Evolutionary conservation across 768 basidiomycete genomes (phyloP).

Genomic region (Russula abietina): DNA sequence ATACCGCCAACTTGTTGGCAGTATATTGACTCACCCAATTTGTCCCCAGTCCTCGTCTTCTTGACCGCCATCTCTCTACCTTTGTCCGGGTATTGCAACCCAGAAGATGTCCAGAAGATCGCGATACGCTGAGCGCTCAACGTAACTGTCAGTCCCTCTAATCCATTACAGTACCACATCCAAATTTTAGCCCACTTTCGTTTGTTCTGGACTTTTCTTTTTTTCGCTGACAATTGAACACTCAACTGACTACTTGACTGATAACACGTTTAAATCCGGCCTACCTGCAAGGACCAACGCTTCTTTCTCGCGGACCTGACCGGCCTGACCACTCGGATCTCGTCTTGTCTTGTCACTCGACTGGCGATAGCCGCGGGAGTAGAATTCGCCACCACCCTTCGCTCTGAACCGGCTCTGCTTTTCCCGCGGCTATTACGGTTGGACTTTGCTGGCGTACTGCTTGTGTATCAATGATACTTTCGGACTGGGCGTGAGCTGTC

Average conservation of each 20-base stretch:
- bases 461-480: constrained; percentile 26
- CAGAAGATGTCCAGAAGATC: too few species aligned
- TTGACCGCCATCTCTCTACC: not conserved
- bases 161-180: too few species aligned
- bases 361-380: not conserved
- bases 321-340: too few species aligned
- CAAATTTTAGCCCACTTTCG: too few species aligned
- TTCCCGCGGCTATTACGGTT: constrained; percentile 45
- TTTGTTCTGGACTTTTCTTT: too few species aligned
- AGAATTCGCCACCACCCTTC: not conserved
- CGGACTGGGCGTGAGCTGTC: not conserved
- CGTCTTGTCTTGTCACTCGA: constrained; percentile 25
- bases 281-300: constrained; percentile 27
- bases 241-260: too few species aligned
- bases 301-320: constrained; percentile 26
- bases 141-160: too few species aligned
- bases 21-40: too few species aligned
- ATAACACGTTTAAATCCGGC: too few species aligned
- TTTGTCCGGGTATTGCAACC: constrained; percentile 63
- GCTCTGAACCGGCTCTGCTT: constrained; percentile 39
- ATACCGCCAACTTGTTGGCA: not conserved
- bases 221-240: too few species aligned
- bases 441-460: constrained; percentile 45
- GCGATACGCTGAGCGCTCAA: too few species aligned
- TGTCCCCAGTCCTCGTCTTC: too few species aligned